Evolutionary conservation across 345 rosid species (phyloP), one percentile per base, ranked within the genome.

Genomic region (sweet orange (Citrus sinensis)): DNA sequence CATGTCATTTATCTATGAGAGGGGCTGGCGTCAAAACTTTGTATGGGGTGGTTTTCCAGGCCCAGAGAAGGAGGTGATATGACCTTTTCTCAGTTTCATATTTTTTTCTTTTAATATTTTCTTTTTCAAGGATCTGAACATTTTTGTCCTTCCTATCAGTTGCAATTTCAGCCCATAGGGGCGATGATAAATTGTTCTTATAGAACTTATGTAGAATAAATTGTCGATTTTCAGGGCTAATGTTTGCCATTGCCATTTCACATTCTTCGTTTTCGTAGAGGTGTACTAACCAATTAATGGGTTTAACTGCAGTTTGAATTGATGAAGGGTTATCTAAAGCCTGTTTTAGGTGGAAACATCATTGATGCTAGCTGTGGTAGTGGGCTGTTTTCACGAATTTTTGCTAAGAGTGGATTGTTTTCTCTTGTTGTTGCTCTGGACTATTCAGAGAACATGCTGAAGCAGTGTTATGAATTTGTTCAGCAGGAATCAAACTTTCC

Each of bases 21-120:
- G 98, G 76, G 98, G 98, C 70, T 95, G 98, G 98, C 93, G 97
- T 78, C 98, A 95, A 83, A 89, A 83, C 72, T 93, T 93, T 73
- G 20, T 84, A 24, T 83, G 86, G 90, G 93, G 87, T 71, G 97
- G 98, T 46, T 93, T 88, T 78, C 98, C 98, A 37, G 97, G 98
- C 71, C 94, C 89, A 16, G 97, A 92, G 86, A 89, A 91, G 81
- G 98, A 92, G 98, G 98, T 92, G 49, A 87, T 42, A 66, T 70
- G 4, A 75, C 56, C 66, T 8, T 73, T 79, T 64, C 35, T 74
- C 63, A 56, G 11, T 27, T 63, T 34, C 73, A 58, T 27, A 27
- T 27, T 42, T 19, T 29, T 14, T 8, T 75, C 7, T 29, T 13
- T 25, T 49, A 7, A 4, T 70, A 49, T 78, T 51, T 75, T 67